Evolutionary conservation across 2,329 filamentous ascomycete species (phyloP).

Genomic region (Alternaria sp.): DNA sequence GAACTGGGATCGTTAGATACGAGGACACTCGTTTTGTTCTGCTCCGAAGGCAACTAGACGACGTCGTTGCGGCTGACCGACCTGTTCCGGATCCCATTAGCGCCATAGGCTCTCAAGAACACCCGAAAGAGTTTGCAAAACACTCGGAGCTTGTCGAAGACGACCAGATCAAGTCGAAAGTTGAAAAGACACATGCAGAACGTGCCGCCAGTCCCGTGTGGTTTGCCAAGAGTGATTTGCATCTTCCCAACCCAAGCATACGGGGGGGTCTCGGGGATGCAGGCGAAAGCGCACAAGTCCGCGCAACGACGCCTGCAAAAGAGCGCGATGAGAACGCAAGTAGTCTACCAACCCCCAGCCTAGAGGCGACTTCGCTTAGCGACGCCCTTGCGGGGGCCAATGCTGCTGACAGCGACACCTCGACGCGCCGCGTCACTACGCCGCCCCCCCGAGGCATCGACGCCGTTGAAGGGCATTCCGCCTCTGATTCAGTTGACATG

Average conservation of each 20-base stretch:
- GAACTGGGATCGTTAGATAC: neutral
- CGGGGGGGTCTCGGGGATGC: neutral
- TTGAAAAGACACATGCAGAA: constrained; percentile 6
- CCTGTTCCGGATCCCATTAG: neutral
- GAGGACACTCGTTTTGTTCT: constrained; percentile 7
- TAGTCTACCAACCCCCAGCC: constrained; percentile 7
- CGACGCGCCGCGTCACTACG: constrained; percentile 29
- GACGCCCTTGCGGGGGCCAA: constrained; percentile 19
- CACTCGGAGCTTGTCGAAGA: constrained; percentile 10
- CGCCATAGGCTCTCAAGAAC: neutral
- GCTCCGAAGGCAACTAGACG: neutral
- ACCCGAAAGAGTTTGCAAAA: neutral
- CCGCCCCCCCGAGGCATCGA: constrained; percentile 44
- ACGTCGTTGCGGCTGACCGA: neutral
- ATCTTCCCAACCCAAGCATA: constrained; percentile 13
- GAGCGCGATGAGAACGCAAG: constrained; percentile 1
- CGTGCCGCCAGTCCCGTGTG: constrained; percentile 17
- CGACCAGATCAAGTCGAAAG: constrained; percentile 12
- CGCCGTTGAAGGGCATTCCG: constrained; percentile 42
- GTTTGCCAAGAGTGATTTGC: constrained; percentile 25
- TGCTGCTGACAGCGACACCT: constrained; percentile 19
- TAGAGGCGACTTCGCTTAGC: constrained; percentile 17
- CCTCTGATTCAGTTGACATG: constrained; percentile 43
- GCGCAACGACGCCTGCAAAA: neutral
- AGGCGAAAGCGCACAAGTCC: neutral